Evolutionary conservation across 768 basidiomycete species (phyloP).

Genomic region (Collybia mongolica): DNA sequence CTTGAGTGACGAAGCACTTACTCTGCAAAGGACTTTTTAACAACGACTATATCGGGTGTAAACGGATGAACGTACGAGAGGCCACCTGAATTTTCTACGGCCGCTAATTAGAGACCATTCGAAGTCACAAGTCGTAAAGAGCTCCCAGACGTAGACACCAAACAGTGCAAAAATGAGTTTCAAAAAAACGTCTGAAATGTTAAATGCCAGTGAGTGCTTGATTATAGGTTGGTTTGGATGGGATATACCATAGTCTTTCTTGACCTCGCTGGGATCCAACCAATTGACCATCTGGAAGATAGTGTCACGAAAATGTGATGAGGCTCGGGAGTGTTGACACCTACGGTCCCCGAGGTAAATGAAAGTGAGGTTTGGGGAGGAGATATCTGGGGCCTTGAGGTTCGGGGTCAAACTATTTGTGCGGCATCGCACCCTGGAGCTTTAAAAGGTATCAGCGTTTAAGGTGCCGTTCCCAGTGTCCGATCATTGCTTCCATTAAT

Average conservation of each 20-base stretch:
- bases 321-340: no score
- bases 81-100: conserved; percentile 65
- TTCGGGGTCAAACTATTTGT: no score
- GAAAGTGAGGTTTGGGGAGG: no score
- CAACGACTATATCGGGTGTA: background rate
- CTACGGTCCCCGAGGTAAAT: no score
- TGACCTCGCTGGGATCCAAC: conserved; percentile 42
- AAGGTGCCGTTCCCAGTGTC: conserved; percentile 7
- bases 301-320: no score
- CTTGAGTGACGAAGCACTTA: conserved; percentile 10
- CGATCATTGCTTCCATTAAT: conserved; percentile 22
- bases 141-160: conserved; percentile 69
- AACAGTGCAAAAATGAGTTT: conserved; percentile 63
- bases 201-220: background rate
- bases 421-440: background rate
- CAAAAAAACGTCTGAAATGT: conserved; percentile 47
- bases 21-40: conserved; percentile 12
- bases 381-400: no score
- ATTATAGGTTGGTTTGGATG: background rate
- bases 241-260: conserved; percentile 37
- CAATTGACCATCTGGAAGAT: conserved; percentile 40
- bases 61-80: conserved; percentile 48
- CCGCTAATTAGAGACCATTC: conserved; percentile 63
- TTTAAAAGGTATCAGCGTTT: conserved; percentile 13
- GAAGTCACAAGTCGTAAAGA: conserved; percentile 61